Base-by-base conservation (phyloP, 345 rosid genomes). In the Pistacia atlantica region DNA sequence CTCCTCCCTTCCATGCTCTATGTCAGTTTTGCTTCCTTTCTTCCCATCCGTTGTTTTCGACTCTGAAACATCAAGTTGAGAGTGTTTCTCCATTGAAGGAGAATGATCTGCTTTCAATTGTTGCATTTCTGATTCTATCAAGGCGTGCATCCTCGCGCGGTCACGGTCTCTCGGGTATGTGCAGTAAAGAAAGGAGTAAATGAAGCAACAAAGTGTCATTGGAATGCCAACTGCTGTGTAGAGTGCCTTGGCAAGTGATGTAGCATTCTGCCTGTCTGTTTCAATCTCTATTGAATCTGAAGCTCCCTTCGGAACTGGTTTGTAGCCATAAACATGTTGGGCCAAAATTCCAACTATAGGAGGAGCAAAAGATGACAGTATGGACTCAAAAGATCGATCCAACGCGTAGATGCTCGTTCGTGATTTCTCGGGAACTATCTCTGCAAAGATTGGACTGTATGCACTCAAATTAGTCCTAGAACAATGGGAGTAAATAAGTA, bases 381-480 rank as follows among this genome's bases (percentile, higher is more conserved):
- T 60, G 5, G 97, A 85, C 86, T 92, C 97, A 28, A 95, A 90
- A 2, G 95, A 91, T 65, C 87, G 67, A 58, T 91, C 98, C 85
- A 93, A 60, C 0, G 98, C 95, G 64, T 91, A 93, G 59, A 95
- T 86, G 46, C 92, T 94, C 8, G 95, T 92, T 61, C 94, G 84
- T 35, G 95, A 86, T 75, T 79, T 95, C 85, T 89, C 92, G 0
- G 95, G 94, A n/a, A 95, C 97, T 33, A 95, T 93, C 82, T 95
- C 98, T 69, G 97, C 97, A 78, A 92, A 92, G 59, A 92, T 93
- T 3, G 97, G 97, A 79, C 97, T 92, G 87, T 75, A 22, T 25
- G 64, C 67, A 68, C 16, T 33, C 16, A 3, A 1, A 28, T 13
- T 60, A 60, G 64, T 60, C 35, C 7, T 35, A 9, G 3, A 14